A percentile compares a stretch with the other conserved stretches of the same genome.
Conservation (phyloP, 805 yeast species). For the Ogataea allantospora region DNA sequence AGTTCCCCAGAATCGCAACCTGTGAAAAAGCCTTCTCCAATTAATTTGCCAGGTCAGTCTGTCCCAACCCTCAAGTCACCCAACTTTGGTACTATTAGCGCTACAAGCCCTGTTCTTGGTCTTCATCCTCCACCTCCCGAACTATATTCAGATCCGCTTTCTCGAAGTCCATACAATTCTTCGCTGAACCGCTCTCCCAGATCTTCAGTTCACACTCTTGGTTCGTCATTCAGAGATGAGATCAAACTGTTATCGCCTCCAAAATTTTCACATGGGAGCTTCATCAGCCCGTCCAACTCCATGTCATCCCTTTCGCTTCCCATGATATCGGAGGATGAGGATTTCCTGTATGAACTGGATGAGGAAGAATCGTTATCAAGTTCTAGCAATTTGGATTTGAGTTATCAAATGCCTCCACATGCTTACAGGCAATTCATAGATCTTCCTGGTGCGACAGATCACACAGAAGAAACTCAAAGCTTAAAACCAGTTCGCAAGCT, state of each 20-base stretch:
- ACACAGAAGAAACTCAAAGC: neutral
- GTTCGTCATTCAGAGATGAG: slow-evolving; percentile 11
- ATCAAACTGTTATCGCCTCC: slow-evolving; percentile 10
- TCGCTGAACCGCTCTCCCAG: slow-evolving; percentile 13
- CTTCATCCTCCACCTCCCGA: slow-evolving; percentile 13
- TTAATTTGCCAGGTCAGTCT: slow-evolving; percentile 5
- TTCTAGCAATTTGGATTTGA: slow-evolving; percentile 4
- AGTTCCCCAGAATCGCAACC: slow-evolving; percentile 3
- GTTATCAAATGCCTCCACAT: slow-evolving; percentile 5
- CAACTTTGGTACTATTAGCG: slow-evolving; percentile 3
- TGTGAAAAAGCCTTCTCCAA: slow-evolving; percentile 1
- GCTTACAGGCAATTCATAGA: slow-evolving; percentile 2
- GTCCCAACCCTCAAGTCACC: slow-evolving; percentile 15
- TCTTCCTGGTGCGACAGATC: neutral
- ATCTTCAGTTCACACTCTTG: slow-evolving; percentile 9
- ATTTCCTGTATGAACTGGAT: neutral
- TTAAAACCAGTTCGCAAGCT: slow-evolving; percentile 2
- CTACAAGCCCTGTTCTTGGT: neutral
- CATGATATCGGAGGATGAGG: slow-evolving; percentile 24
- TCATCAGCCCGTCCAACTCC: slow-evolving; percentile 16
- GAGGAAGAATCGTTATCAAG: neutral
- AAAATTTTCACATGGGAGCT: slow-evolving; percentile 1
- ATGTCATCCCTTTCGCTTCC: slow-evolving; percentile 22
- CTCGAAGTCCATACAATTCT: slow-evolving; percentile 9
- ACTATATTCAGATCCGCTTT: slow-evolving; percentile 10